These are phyloP conservation scores for Silene latifolia DNA, from an alignment of 148 eudicot species.

Conservation along the genomic window DNA sequence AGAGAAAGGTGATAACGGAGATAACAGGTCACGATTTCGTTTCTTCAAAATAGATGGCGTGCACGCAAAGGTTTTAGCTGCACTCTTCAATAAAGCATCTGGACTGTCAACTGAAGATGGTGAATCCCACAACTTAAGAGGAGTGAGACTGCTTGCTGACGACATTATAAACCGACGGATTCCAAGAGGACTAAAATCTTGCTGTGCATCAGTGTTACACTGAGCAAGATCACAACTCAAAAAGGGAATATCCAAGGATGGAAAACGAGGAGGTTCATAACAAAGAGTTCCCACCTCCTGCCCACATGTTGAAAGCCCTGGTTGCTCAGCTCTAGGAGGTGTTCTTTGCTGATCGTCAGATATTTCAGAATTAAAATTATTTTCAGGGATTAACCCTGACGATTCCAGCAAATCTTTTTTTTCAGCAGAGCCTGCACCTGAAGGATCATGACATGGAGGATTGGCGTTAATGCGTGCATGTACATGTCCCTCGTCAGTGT, in stretches of 20 bases:
- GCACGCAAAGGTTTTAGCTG: slow-evolving; percentile 70
- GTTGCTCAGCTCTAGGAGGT: slow-evolving; percentile 32
- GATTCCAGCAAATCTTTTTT: slow-evolving; percentile 32
- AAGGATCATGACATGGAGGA: slow-evolving; percentile 29
- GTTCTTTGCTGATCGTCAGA: slow-evolving; percentile 30
- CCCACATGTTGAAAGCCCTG: slow-evolving; percentile 24
- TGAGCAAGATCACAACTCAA: slow-evolving; percentile 90
- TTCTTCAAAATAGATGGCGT: slow-evolving; percentile 94
- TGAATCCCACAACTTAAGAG: slow-evolving; percentile 84
- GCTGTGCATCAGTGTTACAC: slow-evolving; percentile 57
- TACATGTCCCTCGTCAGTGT: slow-evolving; percentile 32
- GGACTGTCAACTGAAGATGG: slow-evolving; percentile 65
- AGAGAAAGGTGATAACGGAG: slow-evolving; percentile 81
- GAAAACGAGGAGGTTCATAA: slow-evolving; percentile 90
- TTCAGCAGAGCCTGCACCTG: slow-evolving; percentile 30
- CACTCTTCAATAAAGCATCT: slow-evolving; percentile 74
- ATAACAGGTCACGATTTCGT: slow-evolving; percentile 71
- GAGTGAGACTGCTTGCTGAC: slow-evolving; percentile 50
- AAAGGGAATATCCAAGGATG: slow-evolving; percentile 85
- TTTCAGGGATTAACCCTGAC: slow-evolving; percentile 45
- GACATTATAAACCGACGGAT: slow-evolving; percentile 76
- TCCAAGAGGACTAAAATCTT: slow-evolving; percentile 94
- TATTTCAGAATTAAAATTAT: slow-evolving; percentile 41
- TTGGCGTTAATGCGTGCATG: slow-evolving; percentile 23
- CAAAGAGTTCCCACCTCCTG: slow-evolving; percentile 58